A percentile compares a stretch with the other conserved stretches of the same genome.
These are phyloP conservation scores for Cercophora samala DNA, from an alignment of 495 filamentous ascomycete species.

Conservation along the genomic window DNA sequence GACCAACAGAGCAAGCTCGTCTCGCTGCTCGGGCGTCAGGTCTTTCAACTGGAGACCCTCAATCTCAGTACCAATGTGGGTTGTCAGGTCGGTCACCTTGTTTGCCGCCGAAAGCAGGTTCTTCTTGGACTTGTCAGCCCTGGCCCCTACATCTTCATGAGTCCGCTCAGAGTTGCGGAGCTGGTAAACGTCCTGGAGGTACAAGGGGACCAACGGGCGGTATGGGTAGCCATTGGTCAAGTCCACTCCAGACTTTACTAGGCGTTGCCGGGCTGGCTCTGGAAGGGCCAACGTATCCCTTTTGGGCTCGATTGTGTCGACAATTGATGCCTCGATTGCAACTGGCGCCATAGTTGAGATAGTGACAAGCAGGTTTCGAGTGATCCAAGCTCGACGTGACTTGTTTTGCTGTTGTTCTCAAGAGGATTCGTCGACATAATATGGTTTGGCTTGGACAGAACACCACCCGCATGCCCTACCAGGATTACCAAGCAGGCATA, in stretches of 20 bases:
- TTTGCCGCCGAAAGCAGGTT: slow-evolving; percentile 61
- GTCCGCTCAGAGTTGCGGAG: slow-evolving; percentile 57
- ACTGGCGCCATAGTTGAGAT: slow-evolving; percentile 37
- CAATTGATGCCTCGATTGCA: slow-evolving; percentile 58
- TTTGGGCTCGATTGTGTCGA: slow-evolving; percentile 55
- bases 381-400: not conserved
- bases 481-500: slow-evolving; percentile 17
- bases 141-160: slow-evolving; percentile 59
- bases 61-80: slow-evolving; percentile 69
- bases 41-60: slow-evolving; percentile 68
- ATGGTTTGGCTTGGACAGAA: not conserved
- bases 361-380: not conserved
- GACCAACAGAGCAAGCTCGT: slow-evolving; percentile 68
- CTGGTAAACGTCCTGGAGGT: slow-evolving; percentile 61
- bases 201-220: slow-evolving; percentile 61
- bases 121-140: slow-evolving; percentile 66
- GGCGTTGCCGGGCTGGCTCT: slow-evolving; percentile 47
- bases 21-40: slow-evolving; percentile 61
- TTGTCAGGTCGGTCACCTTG: slow-evolving; percentile 62
- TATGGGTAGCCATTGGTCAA: slow-evolving; percentile 65
- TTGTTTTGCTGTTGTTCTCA: not conserved
- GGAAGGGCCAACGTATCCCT: slow-evolving; percentile 63
- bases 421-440: not conserved
- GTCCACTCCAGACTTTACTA: slow-evolving; percentile 63
- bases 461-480: not conserved